phyloP scores from a whole-genome alignment of 371 early-diverging fungal genomes.

The Mucor racemosus region DNA sequence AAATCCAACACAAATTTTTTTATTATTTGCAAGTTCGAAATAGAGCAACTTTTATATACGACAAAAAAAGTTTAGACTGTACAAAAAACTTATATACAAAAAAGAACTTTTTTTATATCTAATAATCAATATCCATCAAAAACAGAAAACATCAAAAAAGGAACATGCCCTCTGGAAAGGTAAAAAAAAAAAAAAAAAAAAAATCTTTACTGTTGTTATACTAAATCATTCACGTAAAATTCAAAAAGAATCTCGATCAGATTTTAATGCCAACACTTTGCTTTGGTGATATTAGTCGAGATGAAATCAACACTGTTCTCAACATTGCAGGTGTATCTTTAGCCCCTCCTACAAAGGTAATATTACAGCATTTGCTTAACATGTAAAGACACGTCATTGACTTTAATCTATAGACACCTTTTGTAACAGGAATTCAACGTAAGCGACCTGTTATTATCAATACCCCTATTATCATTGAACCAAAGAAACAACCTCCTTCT shows the following conservation, averaged over 20 bases:
- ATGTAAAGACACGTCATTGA: neutral
- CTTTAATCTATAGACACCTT: conserved; percentile 38
- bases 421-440: conserved; percentile 41
- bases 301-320: conserved; percentile 63
- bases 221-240: neutral
- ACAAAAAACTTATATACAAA: conserved; percentile 5
- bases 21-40: conserved; percentile 7
- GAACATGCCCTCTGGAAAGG: conserved; percentile 31
- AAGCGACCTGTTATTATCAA: conserved; percentile 21
- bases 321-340: conserved; percentile 51
- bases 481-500: neutral
- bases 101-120: conserved; percentile 13
- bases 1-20: conserved; percentile 4
- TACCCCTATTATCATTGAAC: conserved; percentile 1
- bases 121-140: neutral
- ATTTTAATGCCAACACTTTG: conserved; percentile 37
- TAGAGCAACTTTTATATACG: neutral
- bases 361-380: neutral
- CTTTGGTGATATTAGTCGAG: conserved; percentile 65
- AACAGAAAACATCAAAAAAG: conserved; percentile 3
- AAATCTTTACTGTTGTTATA: neutral
- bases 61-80: conserved; percentile 18
- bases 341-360: conserved; percentile 50
- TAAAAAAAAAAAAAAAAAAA: conserved; percentile 5
- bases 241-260: conserved; percentile 24